Percentiles rank a stretch among this genome's conserved stretches.
phyloP scores from a whole-genome alignment of 148 eudicot genomes.

The Camellia sinensis region DNA sequence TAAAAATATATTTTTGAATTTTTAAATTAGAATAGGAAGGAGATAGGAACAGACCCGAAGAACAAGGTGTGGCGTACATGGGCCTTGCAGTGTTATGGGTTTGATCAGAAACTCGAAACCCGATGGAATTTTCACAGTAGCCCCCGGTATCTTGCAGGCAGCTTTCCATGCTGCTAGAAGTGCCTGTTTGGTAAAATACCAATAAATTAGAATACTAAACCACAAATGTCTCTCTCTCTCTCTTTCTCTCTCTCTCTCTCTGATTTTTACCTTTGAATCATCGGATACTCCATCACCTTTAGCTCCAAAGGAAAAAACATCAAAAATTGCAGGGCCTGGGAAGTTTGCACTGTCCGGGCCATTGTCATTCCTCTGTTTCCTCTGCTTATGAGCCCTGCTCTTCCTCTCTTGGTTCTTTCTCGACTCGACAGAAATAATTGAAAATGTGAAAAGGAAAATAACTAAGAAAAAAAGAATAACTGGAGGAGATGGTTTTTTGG shows the following conservation, averaged over 20 bases:
- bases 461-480: conserved; percentile 15
- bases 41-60: conserved; percentile 46
- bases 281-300: conserved; percentile 70
- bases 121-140: conserved; percentile 50
- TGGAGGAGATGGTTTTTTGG: conserved; percentile 21
- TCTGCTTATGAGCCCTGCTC: conserved; percentile 26
- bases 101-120: conserved; percentile 50
- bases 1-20: too few species aligned
- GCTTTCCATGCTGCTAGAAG: conserved; percentile 71
- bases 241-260: background rate
- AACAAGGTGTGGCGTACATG: conserved; percentile 68
- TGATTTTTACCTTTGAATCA: conserved; percentile 59
- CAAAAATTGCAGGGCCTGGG: conserved; percentile 33
- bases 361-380: conserved; percentile 29
- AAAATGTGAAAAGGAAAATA: conserved; percentile 25
- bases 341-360: conserved; percentile 11
- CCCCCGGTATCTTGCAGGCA: conserved; percentile 58
- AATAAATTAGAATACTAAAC: background rate
- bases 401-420: conserved; percentile 30
- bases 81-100: conserved; percentile 75
- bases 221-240: background rate
- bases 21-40: background rate
- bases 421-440: conserved; percentile 35
- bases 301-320: conserved; percentile 60
- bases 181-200: conserved; percentile 36